Evolutionary conservation across 2,329 filamentous ascomycete species (phyloP).

Genomic region (Mycosphaerella arachidis): DNA sequence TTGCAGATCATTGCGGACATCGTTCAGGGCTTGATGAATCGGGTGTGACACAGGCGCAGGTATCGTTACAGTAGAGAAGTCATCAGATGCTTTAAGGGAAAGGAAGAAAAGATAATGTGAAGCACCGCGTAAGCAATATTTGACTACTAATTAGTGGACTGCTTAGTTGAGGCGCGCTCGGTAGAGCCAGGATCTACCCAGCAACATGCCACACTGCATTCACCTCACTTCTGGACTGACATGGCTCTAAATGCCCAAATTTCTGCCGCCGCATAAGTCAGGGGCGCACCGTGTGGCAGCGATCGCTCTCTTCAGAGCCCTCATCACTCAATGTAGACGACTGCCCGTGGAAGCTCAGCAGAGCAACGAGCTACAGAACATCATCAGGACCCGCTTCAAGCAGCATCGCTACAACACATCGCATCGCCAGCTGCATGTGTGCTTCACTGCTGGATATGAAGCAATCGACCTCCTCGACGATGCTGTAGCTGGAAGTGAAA

Average conservation of each 20-base stretch:
- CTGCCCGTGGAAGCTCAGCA: conserved; percentile 7
- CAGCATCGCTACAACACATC: conserved; percentile 57
- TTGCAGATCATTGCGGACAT: not conserved
- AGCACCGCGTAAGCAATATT: not conserved
- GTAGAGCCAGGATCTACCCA: not conserved
- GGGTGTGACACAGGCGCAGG: not conserved
- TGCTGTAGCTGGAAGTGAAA: conserved; percentile 32
- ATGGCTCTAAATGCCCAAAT: conserved; percentile 18
- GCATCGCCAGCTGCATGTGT: conserved; percentile 55
- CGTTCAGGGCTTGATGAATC: not conserved
- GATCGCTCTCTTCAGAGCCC: conserved; percentile 67
- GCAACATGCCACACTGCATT: not conserved
- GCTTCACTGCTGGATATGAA: conserved; percentile 66
- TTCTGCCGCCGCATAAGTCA: conserved; percentile 39
- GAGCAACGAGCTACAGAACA: conserved; percentile 43
- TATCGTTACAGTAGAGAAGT: not conserved
- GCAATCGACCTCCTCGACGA: conserved; percentile 43
- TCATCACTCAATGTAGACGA: conserved; percentile 51
- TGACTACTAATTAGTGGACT: not conserved
- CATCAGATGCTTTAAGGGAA: not conserved
- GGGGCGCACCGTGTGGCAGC: conserved; percentile 53
- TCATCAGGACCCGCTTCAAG: conserved; percentile 60
- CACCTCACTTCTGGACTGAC: not conserved
- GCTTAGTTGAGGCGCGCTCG: not conserved
- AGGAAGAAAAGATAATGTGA: not conserved